Percentiles rank a stretch among this genome's conserved stretches.
phyloP scores from a whole-genome alignment of 257 asterid species.

The Ballota nigra region DNA sequence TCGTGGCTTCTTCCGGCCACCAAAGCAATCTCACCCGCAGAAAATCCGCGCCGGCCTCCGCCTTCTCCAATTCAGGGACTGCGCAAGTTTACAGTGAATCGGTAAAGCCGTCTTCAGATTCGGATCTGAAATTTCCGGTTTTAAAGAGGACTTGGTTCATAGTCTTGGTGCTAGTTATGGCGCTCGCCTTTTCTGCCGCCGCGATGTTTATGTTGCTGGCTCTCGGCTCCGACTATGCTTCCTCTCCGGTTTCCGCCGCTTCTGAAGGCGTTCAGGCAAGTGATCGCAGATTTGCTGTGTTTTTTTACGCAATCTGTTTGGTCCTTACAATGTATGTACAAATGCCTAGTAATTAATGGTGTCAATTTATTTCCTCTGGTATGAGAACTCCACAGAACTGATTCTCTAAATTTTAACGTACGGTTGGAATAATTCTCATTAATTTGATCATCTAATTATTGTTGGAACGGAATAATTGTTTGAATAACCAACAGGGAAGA shows the following conservation, averaged over 20 bases:
- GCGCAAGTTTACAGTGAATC: constrained; percentile 53
- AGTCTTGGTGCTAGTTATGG: constrained; percentile 54
- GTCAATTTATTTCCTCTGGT: background rate
- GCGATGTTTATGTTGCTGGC: constrained; percentile 61
- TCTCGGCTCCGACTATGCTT: constrained; percentile 55
- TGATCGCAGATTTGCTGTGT: background rate
- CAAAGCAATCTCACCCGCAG: constrained; percentile 60
- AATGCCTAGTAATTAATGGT: background rate
- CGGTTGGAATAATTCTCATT: background rate
- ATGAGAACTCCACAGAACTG: background rate
- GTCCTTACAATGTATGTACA: background rate
- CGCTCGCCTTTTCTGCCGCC: constrained; percentile 59
- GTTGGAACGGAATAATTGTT: background rate
- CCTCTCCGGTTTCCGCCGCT: constrained; percentile 74
- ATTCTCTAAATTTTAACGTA: background rate
- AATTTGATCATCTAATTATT: background rate
- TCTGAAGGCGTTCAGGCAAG: constrained; percentile 91
- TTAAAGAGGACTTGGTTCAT: constrained; percentile 71
- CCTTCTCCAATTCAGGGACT: constrained; percentile 38
- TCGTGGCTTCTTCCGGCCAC: constrained; percentile 84
- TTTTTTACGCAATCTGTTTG: background rate
- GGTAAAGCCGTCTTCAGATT: constrained; percentile 25
- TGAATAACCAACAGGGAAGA: background rate
- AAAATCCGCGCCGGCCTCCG: constrained; percentile 52
- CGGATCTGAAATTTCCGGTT: constrained; percentile 59